These are phyloP conservation scores for Protoeuglena noctilucae DNA, from an alignment of 139 green algal species.

Conservation along the genomic window DNA sequence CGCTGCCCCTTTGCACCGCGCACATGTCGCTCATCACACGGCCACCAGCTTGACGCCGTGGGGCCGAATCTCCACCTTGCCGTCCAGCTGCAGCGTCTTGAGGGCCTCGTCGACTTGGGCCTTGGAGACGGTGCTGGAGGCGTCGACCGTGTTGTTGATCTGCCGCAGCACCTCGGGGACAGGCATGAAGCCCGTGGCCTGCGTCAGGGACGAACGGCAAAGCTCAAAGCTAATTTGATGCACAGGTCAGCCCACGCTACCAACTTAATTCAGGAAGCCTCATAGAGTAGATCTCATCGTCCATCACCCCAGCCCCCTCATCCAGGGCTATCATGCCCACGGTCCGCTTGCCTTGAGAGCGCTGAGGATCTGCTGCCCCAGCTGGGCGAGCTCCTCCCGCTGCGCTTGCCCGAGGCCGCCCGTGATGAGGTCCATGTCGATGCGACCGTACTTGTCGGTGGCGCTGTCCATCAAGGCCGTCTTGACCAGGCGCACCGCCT, in stretches of 20 bases:
- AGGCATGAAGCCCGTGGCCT: no score
- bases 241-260: constrained; percentile 1
- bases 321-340: background rate
- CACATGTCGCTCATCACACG: no score
- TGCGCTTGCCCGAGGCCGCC: constrained; percentile 6
- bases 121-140: background rate
- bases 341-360: no score
- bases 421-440: constrained; percentile 51
- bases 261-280: constrained; percentile 9
- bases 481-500: constrained; percentile 45
- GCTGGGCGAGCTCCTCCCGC: background rate
- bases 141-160: background rate
- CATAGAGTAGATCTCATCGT: background rate
- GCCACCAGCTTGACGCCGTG: no score
- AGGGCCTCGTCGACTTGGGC: no score
- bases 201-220: no score
- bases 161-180: background rate
- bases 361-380: no score
- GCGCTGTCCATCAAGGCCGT: constrained; percentile 57
- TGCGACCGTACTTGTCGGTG: constrained; percentile 50
- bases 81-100: no score
- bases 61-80: no score
- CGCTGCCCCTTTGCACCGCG: no score
- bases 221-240: background rate
- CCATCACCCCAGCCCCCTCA: background rate